Base-by-base conservation (phyloP, 176 grass and related monocot genomes). In the Triticum monococcum region DNA sequence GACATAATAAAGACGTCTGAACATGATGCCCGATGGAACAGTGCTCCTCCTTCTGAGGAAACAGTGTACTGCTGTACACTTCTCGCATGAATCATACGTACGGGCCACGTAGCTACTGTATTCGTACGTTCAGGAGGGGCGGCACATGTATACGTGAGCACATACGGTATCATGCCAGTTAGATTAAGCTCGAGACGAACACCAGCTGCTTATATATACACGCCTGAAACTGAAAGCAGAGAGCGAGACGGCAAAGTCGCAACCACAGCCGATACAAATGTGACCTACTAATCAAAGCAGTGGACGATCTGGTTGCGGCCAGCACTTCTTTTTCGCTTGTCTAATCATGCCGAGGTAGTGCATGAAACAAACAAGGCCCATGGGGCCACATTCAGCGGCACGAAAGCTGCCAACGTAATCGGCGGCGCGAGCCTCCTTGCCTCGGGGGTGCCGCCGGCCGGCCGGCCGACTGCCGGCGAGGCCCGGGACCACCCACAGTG, bases 231-330 rank as follows among this genome's bases (percentile, higher is more conserved):
- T 84, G 75, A 68, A 91, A 91, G 26, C 60, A 26, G 33, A 4
- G 17, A 40, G 38, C 38, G 38, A 63, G 89, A 91, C 62, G 60
- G 76, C 81, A 56, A 80, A 64, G 68, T 60, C 36, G 48, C 85
- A 91, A 84, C 85, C 81, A 54, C 50, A 54, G 50, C 16, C 50
- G 50, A 50, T 50, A 50, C 50, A 54, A 54, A 17, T 50, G 48
- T 50, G 48, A 17, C 48, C 50, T 54, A 18, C 50, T 54, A 54
- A 75, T 33, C 45, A 82, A 77, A 59, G 18, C 32, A 38, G 14
- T 73, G 66, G 75, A 54, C 23, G 61, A 80, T 66, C 71, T 83
- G 23, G 75, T 80, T 84, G 64, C 56, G 8, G 73, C 20, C 37
- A 57, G 61, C 16, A 28, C 23, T 78, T 48, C 6, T 12, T 76